phyloP scores from a whole-genome alignment of 192 early-diverging fungal genomes.

The Backusella macrospora region DNA sequence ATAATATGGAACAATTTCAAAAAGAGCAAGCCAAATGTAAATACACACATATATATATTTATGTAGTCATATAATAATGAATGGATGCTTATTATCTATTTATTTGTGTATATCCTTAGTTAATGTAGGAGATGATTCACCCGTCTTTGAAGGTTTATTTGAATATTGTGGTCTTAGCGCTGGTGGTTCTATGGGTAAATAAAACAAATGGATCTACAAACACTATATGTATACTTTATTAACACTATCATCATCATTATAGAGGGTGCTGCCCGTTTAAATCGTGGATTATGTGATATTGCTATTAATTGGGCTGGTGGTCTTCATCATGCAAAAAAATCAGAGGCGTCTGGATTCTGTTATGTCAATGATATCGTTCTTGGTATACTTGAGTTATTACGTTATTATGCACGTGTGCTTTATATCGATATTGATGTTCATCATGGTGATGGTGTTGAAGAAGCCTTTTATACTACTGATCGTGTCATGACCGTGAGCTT shows the following conservation, averaged over 20 bases:
- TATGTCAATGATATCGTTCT: constrained; percentile 96
- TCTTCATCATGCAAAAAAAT: constrained; percentile 81
- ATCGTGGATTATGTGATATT: constrained; percentile 81
- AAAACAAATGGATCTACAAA: too few relatives aligned
- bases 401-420: constrained; percentile 88
- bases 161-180: constrained; percentile 93
- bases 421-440: constrained; percentile 95
- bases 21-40: constrained; percentile 69
- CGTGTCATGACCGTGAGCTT: constrained; percentile 96
- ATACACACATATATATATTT: too few relatives aligned
- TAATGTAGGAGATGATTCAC: constrained; percentile 92
- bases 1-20: constrained; percentile 69
- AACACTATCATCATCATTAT: too few relatives aligned
- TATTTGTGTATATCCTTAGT: constrained; percentile 42
- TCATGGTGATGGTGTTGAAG: constrained; percentile 94
- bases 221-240: neutral
- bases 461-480: constrained; percentile 91
- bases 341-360: constrained; percentile 90
- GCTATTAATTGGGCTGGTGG: constrained; percentile 94
- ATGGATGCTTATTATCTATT: constrained; percentile 10
- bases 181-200: constrained; percentile 85
- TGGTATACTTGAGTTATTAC: constrained; percentile 48
- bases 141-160: constrained; percentile 94
- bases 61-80: constrained; percentile 1
- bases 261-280: constrained; percentile 86